A percentile compares a stretch with the other conserved stretches of the same genome.
phyloP scores from a whole-genome alignment of 306 rosid genomes.

The Prunus salicina region DNA sequence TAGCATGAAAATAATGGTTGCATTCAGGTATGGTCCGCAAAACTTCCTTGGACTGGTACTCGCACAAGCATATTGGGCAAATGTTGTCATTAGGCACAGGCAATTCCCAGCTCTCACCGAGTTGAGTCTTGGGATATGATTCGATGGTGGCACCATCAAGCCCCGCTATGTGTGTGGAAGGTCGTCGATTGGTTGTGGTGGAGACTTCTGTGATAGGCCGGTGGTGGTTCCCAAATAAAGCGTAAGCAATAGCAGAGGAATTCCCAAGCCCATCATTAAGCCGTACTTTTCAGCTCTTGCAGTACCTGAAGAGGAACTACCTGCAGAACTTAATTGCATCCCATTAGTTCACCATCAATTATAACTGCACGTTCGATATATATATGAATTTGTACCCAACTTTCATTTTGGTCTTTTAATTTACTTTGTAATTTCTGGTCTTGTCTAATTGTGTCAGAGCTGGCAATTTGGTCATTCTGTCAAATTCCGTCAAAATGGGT shows the following conservation, averaged over 20 bases:
- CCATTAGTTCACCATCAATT: no score
- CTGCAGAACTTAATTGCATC: not conserved
- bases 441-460: no score
- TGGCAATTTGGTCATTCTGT: no score
- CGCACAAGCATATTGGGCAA: constrained; percentile 6
- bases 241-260: not conserved
- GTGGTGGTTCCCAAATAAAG: not conserved
- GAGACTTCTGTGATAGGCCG: not conserved
- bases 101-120: not conserved
- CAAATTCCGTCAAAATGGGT: no score
- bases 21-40: constrained; percentile 43
- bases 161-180: not conserved
- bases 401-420: no score
- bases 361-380: no score
- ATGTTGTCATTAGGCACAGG: not conserved
- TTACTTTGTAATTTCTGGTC: no score
- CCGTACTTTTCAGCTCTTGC: not conserved
- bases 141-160: not conserved
- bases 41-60: constrained; percentile 26
- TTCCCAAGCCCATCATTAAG: not conserved
- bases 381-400: no score
- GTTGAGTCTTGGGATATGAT: constrained; percentile 4
- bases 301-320: not conserved
- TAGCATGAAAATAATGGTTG: constrained; percentile 44
- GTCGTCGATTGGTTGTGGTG: not conserved